phyloP scores from a whole-genome alignment of 2,329 filamentous ascomycete genomes.

The Fusarium liriodendri region DNA sequence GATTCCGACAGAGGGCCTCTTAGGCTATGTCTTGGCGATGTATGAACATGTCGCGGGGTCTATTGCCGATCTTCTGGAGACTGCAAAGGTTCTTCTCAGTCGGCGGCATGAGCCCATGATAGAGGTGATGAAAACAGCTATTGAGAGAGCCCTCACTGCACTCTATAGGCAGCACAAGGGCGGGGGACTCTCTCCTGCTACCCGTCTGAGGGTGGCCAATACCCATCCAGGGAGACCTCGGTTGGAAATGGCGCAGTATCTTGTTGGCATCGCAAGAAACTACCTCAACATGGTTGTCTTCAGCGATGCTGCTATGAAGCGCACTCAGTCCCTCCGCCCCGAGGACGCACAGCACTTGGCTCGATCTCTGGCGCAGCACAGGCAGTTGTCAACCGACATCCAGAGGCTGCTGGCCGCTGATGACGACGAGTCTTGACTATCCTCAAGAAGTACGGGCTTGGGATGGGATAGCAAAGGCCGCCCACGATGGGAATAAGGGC shows the following conservation, averaged over 20 bases:
- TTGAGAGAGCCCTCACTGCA: background rate
- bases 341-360: no score
- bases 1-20: no score
- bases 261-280: background rate
- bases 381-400: background rate
- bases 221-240: background rate
- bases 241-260: background rate
- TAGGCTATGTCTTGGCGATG: no score
- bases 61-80: background rate
- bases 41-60: no score
- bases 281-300: background rate
- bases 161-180: background rate
- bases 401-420: background rate
- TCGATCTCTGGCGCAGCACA: background rate
- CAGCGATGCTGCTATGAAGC: background rate
- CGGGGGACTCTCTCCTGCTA: background rate
- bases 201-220: background rate
- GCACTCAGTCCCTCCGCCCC: no score
- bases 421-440: background rate
- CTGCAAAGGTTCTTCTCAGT: background rate
- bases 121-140: background rate
- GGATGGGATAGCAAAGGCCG: background rate
- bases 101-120: background rate
- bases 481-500: background rate
- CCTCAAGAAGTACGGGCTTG: background rate